phyloP scores from a whole-genome alignment of 179 eudicot genomes.

The Patellifolia procumbens region DNA sequence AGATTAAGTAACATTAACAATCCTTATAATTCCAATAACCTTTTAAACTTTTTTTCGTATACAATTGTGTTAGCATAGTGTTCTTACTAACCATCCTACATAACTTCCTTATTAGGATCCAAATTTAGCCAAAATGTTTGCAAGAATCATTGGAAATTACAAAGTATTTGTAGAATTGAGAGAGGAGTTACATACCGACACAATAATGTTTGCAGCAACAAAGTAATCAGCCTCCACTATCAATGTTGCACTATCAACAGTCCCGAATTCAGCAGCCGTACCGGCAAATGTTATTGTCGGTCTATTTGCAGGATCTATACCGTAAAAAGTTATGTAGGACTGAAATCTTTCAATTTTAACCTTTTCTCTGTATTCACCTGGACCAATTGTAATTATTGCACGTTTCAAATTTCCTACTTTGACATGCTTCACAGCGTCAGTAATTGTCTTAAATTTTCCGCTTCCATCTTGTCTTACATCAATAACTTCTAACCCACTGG shows the following conservation, averaged over 20 bases:
- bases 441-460: constrained; percentile 55
- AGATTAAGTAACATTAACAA: too few relatives aligned
- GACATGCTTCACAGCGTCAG: constrained; percentile 51
- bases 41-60: too few relatives aligned
- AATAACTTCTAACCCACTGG: constrained; percentile 23
- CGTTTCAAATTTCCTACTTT: constrained; percentile 41
- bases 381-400: constrained; percentile 23
- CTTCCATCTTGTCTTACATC: constrained; percentile 47
- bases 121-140: too few relatives aligned
- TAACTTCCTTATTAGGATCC: too few relatives aligned
- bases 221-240: neutral
- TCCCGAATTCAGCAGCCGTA: constrained; percentile 32
- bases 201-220: neutral
- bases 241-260: constrained; percentile 23
- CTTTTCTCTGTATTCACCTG: constrained; percentile 69
- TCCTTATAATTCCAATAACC: too few relatives aligned
- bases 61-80: too few relatives aligned
- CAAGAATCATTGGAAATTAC: neutral
- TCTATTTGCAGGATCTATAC: constrained; percentile 32
- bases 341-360: constrained; percentile 40
- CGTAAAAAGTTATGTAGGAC: constrained; percentile 54
- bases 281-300: constrained; percentile 50
- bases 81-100: too few relatives aligned
- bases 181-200: neutral
- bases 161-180: neutral